Evolutionary conservation across 768 basidiomycete genomes (phyloP).

Genomic region (Tulasnella sp.): DNA sequence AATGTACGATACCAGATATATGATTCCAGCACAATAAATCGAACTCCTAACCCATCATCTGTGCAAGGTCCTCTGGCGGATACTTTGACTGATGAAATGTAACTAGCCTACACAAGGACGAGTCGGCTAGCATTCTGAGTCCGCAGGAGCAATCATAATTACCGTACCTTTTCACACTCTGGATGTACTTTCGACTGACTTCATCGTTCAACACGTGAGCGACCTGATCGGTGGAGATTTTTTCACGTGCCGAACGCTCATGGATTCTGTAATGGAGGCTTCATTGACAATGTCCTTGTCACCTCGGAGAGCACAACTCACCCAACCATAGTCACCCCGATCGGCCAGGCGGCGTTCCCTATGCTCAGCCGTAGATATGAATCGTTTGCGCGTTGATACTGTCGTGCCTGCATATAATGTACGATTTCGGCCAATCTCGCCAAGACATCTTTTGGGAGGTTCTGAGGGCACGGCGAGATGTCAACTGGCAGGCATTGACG

Average conservation of each 20-base stretch:
- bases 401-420: constrained; percentile 89
- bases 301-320: constrained; percentile 30
- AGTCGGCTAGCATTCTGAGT: not conserved
- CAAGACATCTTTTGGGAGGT: constrained; percentile 81
- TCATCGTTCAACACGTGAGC: constrained; percentile 99
- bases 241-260: constrained; percentile 94
- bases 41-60: constrained; percentile 65
- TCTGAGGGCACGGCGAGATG: constrained; percentile 19
- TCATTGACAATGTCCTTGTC: not conserved
- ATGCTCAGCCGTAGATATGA: constrained; percentile 94
- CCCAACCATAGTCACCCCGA: constrained; percentile 99
- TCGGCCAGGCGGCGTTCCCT: constrained; percentile 99
- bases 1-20: too few relatives aligned
- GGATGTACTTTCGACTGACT: constrained; percentile 97
- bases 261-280: constrained; percentile 55
- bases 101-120: constrained; percentile 47
- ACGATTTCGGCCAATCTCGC: constrained; percentile 85
- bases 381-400: constrained; percentile 94
- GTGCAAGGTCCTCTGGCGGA: constrained; percentile 83
- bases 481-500: not conserved
- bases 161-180: constrained; percentile 83
- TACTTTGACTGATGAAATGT: constrained; percentile 96
- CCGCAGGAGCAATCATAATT: not conserved
- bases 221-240: constrained; percentile 93
- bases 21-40: not conserved